Evolutionary conservation across 2,329 filamentous ascomycete species (phyloP), one percentile per base, ranked within the genome.

Genomic region (Trichophyton benhamiae): DNA sequence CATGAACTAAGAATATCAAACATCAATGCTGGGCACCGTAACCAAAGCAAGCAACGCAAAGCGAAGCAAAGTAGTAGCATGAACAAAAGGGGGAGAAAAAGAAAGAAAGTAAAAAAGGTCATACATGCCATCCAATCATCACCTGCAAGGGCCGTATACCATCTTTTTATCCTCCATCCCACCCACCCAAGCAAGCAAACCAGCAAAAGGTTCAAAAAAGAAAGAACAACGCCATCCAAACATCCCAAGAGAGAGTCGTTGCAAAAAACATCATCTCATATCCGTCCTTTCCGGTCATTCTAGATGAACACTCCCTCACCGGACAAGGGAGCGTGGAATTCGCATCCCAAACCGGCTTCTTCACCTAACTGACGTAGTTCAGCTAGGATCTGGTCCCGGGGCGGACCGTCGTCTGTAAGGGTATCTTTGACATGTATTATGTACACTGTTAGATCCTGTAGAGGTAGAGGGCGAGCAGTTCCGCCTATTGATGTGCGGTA

Each of bases 391-490:
- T 75, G 80, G 2, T 89, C 84, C 41, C 78, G 82, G 1, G 81
- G 83, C 57, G 76, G 72, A 27, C 83, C 83, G 0, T 84, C 89
- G 70, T 96, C 91, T 7, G 80, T 78, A 61, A 96, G 76, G 22
- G 82, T 87, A 66, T 97, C 92, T 72, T 99, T 99, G 69, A 97
- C 83, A 71, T 99, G 94, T 42, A 97, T 97, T 61, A 97, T 84
- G 58, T 96, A 85, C 1, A 99, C 79, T 65, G 85, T 87, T 30
- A 97, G 71, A 0, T 90, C 91, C 59, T 80, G 77, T 3, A 99
- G 78, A 5, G 85, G 85, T 57, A 69, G 70, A 62, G 66, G 36
- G 13, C 41, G 38, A 9, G 27, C 17, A 13, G 38, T 59, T 13
- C 30, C 36, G 41, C 27, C 20, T 53, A 53, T 44, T 7, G 44